These are phyloP conservation scores for Ogataea degrootiae DNA, from an alignment of 805 yeast genomes.

Conservation along the genomic window DNA sequence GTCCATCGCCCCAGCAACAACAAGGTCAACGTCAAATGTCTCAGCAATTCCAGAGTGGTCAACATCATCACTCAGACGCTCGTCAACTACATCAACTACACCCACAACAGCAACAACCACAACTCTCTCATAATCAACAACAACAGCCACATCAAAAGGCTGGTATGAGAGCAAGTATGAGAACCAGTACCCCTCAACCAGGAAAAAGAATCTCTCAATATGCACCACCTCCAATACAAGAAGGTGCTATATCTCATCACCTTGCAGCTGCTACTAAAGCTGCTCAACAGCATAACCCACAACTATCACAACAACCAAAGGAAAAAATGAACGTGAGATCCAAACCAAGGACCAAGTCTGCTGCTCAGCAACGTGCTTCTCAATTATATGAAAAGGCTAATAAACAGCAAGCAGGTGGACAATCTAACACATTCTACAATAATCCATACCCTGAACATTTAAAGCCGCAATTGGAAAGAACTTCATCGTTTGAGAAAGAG, in stretches of 20 bases:
- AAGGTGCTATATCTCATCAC: conserved; percentile 11
- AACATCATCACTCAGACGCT: too few relatives aligned
- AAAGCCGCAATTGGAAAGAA: conserved; percentile 23
- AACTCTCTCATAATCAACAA: too few relatives aligned
- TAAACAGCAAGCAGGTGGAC: conserved; percentile 23
- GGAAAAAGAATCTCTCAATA: too few relatives aligned
- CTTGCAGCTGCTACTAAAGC: conserved; percentile 31
- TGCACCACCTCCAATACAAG: neutral
- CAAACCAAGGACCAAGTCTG: conserved; percentile 10
- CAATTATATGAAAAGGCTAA: conserved; percentile 50
- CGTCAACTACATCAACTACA: neutral
- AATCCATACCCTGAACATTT: conserved; percentile 35
- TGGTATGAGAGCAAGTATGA: too few relatives aligned
- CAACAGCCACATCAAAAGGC: neutral
- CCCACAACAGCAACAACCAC: too few relatives aligned
- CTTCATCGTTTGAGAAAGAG: conserved; percentile 55
- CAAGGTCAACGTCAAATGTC: neutral
- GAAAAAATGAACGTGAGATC: conserved; percentile 1
- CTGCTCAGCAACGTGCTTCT: conserved; percentile 39
- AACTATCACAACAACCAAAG: conserved; percentile 3
- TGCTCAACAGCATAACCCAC: conserved; percentile 20
- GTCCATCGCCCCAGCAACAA: neutral
- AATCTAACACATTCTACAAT: conserved; percentile 11
- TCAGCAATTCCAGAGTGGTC: conserved; percentile 26
- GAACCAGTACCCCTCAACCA: too few relatives aligned